Evolutionary conservation across 768 basidiomycete species (phyloP).

Genomic region (Mycena rebaudengoi): DNA sequence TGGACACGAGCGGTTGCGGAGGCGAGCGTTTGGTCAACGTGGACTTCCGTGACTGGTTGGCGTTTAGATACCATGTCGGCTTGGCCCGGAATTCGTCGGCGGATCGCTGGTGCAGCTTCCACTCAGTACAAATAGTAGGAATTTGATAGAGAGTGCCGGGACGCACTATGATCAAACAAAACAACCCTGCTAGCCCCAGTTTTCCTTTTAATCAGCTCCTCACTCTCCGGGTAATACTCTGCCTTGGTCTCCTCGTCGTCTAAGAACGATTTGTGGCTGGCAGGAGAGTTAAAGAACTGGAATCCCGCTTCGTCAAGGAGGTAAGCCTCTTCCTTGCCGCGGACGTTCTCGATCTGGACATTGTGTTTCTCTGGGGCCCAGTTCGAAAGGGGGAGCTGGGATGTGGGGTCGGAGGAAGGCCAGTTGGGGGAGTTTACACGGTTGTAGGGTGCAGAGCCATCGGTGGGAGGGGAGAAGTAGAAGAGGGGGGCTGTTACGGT

Average conservation of each 20-base stretch:
- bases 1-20: constrained; percentile 46
- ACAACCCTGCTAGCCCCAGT: constrained; percentile 49
- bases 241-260: constrained; percentile 44
- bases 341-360: constrained; percentile 41
- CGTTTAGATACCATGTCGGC: constrained; percentile 32
- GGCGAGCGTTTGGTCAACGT: constrained; percentile 50
- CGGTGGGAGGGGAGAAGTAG: constrained; percentile 21
- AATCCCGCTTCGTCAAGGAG: constrained; percentile 46
- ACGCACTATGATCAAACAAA: constrained; percentile 53
- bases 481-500: constrained; percentile 18
- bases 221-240: constrained; percentile 50
- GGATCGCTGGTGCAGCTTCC: constrained; percentile 29
- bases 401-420: constrained; percentile 18
- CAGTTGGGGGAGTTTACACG: constrained; percentile 22
- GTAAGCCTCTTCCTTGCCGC: constrained; percentile 41
- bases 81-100: constrained; percentile 38
- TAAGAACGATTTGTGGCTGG: constrained; percentile 40
- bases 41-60: constrained; percentile 41
- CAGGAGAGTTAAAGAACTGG: constrained; percentile 37
- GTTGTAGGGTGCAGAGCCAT: constrained; percentile 23
- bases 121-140: constrained; percentile 4
- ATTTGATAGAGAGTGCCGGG: not conserved
- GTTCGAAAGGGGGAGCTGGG: constrained; percentile 28
- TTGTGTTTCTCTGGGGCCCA: constrained; percentile 26
- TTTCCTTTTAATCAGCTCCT: constrained; percentile 45